Conservation (phyloP, 1,284 basidiomycete genomes). For the Phenoliferia sp. region DNA sequence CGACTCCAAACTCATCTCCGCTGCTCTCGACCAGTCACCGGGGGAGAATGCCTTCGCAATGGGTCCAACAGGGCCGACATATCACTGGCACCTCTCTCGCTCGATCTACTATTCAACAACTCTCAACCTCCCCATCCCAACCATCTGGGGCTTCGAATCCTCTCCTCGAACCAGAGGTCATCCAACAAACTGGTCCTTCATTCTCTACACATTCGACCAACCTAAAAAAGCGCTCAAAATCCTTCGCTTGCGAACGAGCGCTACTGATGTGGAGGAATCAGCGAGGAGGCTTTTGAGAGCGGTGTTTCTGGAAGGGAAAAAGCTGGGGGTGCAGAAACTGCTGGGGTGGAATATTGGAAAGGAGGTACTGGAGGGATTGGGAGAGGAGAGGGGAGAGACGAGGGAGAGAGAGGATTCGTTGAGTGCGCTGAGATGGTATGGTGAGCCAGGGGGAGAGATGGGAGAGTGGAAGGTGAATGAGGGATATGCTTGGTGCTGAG, state of each 20-base stretch:
- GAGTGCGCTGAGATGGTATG: background rate
- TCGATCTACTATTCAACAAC: background rate
- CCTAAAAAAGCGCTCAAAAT: background rate
- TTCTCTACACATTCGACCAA: background rate
- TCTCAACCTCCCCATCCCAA: background rate
- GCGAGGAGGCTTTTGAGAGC: background rate
- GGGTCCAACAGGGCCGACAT: background rate
- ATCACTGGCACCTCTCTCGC: background rate
- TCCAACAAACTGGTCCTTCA: background rate
- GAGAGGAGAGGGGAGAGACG: background rate
- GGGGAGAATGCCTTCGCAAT: background rate
- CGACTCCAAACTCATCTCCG: background rate
- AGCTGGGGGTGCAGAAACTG: background rate
- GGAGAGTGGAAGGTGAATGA: background rate
- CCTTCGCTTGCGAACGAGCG: background rate
- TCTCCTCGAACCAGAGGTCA: too few species aligned
- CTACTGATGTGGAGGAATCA: background rate
- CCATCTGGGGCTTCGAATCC: background rate
- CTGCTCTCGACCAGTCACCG: too few species aligned
- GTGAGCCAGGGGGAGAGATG: background rate
- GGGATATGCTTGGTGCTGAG: background rate
- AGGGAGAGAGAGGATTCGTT: background rate
- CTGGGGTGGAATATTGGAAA: background rate
- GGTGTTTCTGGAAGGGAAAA: background rate
- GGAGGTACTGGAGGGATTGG: background rate